phyloP scores from a whole-genome alignment of 2,329 filamentous ascomycete species.

The Neoarthrinium moseri region DNA sequence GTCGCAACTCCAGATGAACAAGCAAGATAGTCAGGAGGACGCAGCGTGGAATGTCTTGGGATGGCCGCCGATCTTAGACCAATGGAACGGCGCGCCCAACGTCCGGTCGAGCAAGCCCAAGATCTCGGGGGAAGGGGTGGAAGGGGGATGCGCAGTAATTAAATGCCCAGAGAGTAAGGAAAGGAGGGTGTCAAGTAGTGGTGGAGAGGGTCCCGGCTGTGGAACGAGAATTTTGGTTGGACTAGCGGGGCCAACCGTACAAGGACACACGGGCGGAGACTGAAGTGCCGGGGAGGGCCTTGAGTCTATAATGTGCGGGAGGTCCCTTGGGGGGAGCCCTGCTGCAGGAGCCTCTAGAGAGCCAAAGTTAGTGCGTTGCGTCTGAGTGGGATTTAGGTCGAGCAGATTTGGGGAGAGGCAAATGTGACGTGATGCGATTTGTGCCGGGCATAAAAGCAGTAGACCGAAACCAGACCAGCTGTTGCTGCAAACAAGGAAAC shows the following conservation, averaged over 20 bases:
- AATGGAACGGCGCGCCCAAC: background rate
- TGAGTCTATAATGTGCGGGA: conserved; percentile 14
- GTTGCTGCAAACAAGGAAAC: background rate
- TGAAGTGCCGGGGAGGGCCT: conserved; percentile 11
- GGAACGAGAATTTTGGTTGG: conserved; percentile 11
- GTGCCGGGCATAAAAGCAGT: background rate
- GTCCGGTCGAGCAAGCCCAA: background rate
- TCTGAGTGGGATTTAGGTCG: conserved; percentile 7
- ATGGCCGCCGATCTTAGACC: background rate
- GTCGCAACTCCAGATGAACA: no score
- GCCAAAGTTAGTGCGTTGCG: conserved; percentile 6
- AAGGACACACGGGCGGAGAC: conserved; percentile 5
- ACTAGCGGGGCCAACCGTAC: conserved; percentile 14
- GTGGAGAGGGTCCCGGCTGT: conserved; percentile 8
- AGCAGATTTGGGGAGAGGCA: no score
- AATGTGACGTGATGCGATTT: no score
- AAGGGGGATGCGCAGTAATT: background rate
- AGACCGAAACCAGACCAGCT: no score
- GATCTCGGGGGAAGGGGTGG: background rate
- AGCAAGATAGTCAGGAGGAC: no score
- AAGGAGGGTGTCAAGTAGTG: conserved; percentile 4
- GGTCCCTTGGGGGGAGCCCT: conserved; percentile 12
- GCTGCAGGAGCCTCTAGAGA: conserved; percentile 7
- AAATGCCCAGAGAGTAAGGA: conserved; percentile 3
- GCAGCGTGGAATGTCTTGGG: background rate